phyloP scores from a whole-genome alignment of 2,329 filamentous ascomycete genomes.

The Dactylellina cionopaga region DNA sequence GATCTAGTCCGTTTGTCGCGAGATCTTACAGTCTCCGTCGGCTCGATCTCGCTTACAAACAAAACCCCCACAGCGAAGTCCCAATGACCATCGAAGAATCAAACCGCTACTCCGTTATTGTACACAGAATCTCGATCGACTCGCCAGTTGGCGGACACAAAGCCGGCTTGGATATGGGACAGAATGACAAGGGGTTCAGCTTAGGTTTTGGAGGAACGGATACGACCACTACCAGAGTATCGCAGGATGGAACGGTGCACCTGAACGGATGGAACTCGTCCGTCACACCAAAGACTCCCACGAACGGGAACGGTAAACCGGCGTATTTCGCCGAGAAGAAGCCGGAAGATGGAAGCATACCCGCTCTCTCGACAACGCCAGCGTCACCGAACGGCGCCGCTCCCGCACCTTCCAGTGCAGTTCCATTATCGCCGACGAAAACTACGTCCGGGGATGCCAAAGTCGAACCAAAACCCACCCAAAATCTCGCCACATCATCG shows the following conservation, averaged over 20 bases:
- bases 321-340: constrained; percentile 16
- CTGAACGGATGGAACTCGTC: constrained; percentile 29
- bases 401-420: not conserved
- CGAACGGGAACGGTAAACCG: constrained; percentile 10
- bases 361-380: constrained; percentile 33
- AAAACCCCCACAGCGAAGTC: not conserved
- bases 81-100: constrained; percentile 50
- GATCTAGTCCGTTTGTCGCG: too few relatives aligned
- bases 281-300: constrained; percentile 6
- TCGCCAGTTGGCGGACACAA: constrained; percentile 4
- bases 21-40: not conserved
- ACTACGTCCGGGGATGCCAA: constrained; percentile 5
- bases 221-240: constrained; percentile 1
- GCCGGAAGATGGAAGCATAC: constrained; percentile 26
- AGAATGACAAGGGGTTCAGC: constrained; percentile 36
- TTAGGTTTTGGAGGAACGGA: constrained; percentile 21
- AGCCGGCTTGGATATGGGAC: constrained; percentile 32
- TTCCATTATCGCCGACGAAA: not conserved
- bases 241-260: constrained; percentile 4
- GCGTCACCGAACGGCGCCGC: constrained; percentile 32
- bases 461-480: constrained; percentile 11
- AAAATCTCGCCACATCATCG: constrained; percentile 20
- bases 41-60: not conserved
- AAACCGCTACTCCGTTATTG: constrained; percentile 44
- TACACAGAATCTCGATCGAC: constrained; percentile 41